Conservation (phyloP, 805 yeast species). For the Saccharomycopsis capsularis region DNA sequence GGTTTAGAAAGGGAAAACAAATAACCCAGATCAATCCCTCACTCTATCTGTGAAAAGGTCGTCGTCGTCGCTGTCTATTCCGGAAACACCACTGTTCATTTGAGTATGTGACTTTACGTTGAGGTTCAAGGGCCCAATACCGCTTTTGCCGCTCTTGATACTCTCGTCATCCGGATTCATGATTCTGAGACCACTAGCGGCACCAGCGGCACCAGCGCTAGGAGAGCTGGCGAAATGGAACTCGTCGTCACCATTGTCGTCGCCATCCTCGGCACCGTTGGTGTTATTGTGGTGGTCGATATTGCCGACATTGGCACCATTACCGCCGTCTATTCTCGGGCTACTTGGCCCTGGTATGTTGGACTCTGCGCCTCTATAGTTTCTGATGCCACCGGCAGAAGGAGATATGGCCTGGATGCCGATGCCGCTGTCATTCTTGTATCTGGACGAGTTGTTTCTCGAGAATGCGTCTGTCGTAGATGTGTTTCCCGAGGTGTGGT, state of each 20-base stretch:
- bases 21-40: constrained; percentile 2
- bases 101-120: neutral
- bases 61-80: neutral
- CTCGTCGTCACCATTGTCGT: constrained; percentile 12
- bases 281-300: neutral
- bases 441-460: constrained; percentile 18
- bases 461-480: constrained; percentile 13
- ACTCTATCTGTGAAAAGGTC: constrained; percentile 8
- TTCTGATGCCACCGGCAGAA: neutral
- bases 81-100: neutral
- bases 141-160: constrained; percentile 2
- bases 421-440: constrained; percentile 3
- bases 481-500: constrained; percentile 1
- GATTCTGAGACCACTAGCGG: constrained; percentile 21
- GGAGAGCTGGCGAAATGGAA: neutral
- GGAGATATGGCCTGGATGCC: constrained; percentile 1
- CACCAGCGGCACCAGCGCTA: neutral
- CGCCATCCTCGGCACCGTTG: constrained; percentile 3
- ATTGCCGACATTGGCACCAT: neutral
- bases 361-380: neutral
- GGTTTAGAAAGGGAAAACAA: no score
- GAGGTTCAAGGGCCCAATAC: neutral
- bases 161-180: constrained; percentile 21
- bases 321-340: neutral
- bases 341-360: neutral